Base-by-base conservation (phyloP, 1,284 basidiomycete species). In the Ceratobasidium sp. region DNA sequence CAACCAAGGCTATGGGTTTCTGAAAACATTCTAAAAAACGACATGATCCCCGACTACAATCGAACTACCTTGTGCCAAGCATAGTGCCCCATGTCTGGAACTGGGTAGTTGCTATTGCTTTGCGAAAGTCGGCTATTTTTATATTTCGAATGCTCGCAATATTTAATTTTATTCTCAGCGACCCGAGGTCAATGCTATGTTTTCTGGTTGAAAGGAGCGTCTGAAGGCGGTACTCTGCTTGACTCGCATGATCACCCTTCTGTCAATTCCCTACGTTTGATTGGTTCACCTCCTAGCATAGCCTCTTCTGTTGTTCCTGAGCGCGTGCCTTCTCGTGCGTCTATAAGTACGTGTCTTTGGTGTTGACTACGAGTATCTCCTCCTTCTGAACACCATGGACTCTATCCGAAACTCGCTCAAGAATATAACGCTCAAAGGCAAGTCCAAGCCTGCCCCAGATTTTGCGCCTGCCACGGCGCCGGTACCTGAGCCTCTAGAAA, bases 321-420 rank as follows among this genome's bases (percentile, higher is more conserved):
- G 67, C 67, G 49, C 51, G 51, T 55, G n/a, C 20, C 26, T 26
- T 28, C 15, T 39, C 23, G 33, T 44, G 40, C 4, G 18, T 40
- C 20, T 53, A 26, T 40, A 55, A 26, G 18, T 13, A 39, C 40
- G 3, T 33, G 15, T 39, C 4, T 5, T 23, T 9, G 3, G 28
- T 23, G 18, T 23, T 23, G 18, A 13, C n/a, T 13, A 23, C 28
- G 40, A 23, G 33, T 20, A 44, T 18, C 51, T 15, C 49, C 51
- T n/a, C 20, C 33, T n/a, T 26, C 33, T 40, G 3, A 33, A 6
- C 3, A 7, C 28, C 15, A 75, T 75, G 72, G 72, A 75, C 60
- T 46, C 72, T 7, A 44, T 75, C n/a, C 72, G 72, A 64, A 75
- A 49, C 44, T 61, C 72, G 12, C 33, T 75, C 13, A 75, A 75